Evolutionary conservation across 768 basidiomycete genomes (phyloP), one percentile per base, ranked within the genome.

Genomic region (Dacryopinax primogenitus): DNA sequence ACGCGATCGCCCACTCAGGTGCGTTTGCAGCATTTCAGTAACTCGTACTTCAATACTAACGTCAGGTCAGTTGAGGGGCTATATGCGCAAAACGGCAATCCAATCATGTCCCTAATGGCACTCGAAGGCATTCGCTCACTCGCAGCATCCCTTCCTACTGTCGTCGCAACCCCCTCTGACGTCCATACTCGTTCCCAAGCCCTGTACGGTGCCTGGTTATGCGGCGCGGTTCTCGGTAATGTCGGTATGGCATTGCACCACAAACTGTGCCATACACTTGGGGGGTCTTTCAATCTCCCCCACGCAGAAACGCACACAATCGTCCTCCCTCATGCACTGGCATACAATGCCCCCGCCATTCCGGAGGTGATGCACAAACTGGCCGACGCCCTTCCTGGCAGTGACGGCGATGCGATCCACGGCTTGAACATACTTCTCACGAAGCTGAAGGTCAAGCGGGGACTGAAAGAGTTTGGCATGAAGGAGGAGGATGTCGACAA

Each of bases 281-380:
- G 78, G 28, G 77, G 77, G 16, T 72, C 73, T 1, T 78, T 78
- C 70, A 72, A 75, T 64, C 74, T 79, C 66, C 76, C 77, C 12
- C 78, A 78, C 62, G 72, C 76, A 12, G 78, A 78, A 63, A 78
- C 77, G 0, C 78, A 79, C 68, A 78, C 78, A 13, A 74, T 78
- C 23, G 71, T 78, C n/a, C 76, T 79, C 30, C 76, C 78, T 0
- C 76, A 78, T 68, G 73, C 74, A 0, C 73, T 77, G 28, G 74
- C 76, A 6, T 79, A 78, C 69, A 78, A 79, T 64, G 70, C 76
- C 1, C 76, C 76, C 1, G 73, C 69, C 63, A 73, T 77, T 11
- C 35, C 32, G 3, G 70, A 70, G 32, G 74, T 74, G 23, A 75
- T 79, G 67, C 62, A 66, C 3, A 74, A 73, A 63, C 70, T 77